Percentiles rank a stretch among this genome's conserved stretches.
Conservation (phyloP, 345 rosid species). For the Populus euphratica region DNA sequence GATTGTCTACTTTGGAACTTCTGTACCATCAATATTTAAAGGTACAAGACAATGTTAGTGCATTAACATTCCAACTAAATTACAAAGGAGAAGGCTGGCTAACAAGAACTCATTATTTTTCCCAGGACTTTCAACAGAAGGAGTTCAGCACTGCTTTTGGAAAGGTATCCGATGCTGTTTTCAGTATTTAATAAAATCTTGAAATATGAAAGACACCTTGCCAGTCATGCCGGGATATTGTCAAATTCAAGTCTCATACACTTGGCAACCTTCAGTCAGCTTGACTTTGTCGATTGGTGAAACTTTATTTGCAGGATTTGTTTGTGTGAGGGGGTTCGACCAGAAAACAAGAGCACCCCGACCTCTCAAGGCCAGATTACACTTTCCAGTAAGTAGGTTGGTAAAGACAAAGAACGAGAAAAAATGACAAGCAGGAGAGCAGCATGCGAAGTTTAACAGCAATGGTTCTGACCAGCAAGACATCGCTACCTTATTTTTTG, state of each 20-base stretch:
- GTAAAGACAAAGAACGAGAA: slow-evolving; percentile 31
- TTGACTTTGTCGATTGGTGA: background rate
- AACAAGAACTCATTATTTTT: slow-evolving; percentile 12
- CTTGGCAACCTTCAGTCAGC: background rate
- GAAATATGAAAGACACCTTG: background rate
- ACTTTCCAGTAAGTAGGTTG: slow-evolving; percentile 58
- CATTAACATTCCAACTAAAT: background rate
- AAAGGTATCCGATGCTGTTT: slow-evolving; percentile 48
- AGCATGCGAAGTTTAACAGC: slow-evolving; percentile 11
- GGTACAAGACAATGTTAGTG: slow-evolving; percentile 36
- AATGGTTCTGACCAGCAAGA: slow-evolving; percentile 13
- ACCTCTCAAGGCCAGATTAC: slow-evolving; percentile 74
- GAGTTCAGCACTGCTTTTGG: slow-evolving; percentile 91
- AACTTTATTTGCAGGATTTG: slow-evolving; percentile 55
- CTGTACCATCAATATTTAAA: slow-evolving; percentile 83
- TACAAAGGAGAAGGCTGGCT: background rate
- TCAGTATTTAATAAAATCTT: background rate
- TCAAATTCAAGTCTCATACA: background rate
- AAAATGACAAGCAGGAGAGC: slow-evolving; percentile 10
- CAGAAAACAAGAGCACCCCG: slow-evolving; percentile 71
- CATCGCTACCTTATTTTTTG: slow-evolving; percentile 14
- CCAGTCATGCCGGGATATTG: background rate
- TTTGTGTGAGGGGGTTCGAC: slow-evolving; percentile 91
- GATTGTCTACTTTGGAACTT: slow-evolving; percentile 87
- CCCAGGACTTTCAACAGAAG: slow-evolving; percentile 73